Evolutionary conservation across 306 rosid genomes (phyloP), one percentile per base, ranked within the genome.

Genomic region (Vigna trinervia): DNA sequence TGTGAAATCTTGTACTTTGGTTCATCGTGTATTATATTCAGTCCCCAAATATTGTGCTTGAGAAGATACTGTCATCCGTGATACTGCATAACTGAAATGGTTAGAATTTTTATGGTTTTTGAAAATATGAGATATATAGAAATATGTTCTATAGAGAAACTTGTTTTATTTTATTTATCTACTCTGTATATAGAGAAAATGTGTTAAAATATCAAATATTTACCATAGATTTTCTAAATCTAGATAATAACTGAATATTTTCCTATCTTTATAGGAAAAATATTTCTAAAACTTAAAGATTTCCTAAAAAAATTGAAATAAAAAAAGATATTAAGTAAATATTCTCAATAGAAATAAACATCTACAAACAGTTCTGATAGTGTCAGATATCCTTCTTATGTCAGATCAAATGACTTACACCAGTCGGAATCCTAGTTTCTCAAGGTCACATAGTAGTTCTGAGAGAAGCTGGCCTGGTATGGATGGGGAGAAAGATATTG

Each of bases 391-490:
- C 14, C 15, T 60, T 45, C 43, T 22, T 75, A 56, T 66, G 14
- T 26, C 75, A 75, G 84, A 80, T 69, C 60, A 62, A 56, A 60
- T 30, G 45, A 78, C 57, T 46, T 12, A 39, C 56, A 45, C 63
- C 41, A 51, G 68, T 52, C 22, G 52, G 73, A 61, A 22, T 61
- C 66, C 51, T 65, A 43, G 28, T 54, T 53, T 32, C 74, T 41
- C 80, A 69, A 75, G 71, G 62, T 54, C 78, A 34, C 60, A 67
- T 39, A 63, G 47, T 76, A 63, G 63, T 63, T 76, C 34, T 71
- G 63, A 38, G 53, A 64, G 64, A 76, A 63, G 70, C 74, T 36
- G 34, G 57, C 64, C 4, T 38, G 71, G 45, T 23, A 75, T 48
- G 23, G 57, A 60, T 19, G 45, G 62, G 78, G 74, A 78, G 74